Conservation (phyloP, 371 early-diverging fungal species). For the Entomophthora muscae region DNA sequence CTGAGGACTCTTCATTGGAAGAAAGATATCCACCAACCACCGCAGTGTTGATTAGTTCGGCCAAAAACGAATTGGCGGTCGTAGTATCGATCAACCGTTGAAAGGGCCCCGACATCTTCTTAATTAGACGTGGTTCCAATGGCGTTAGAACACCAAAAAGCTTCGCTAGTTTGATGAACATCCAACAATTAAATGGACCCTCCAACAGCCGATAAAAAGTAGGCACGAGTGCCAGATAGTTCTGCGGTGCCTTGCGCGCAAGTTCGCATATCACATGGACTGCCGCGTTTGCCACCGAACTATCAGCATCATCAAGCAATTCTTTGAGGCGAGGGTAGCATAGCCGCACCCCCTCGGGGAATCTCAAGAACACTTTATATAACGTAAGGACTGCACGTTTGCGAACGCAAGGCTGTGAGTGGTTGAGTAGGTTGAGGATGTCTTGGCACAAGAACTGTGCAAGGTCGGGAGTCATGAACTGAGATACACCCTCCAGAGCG, state of each 20-base stretch:
- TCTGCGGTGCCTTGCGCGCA: conserved; percentile 73
- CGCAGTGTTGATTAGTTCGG: conserved; percentile 87
- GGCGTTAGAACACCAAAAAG: conserved; percentile 86
- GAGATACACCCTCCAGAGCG: conserved; percentile 76
- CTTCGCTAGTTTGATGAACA: conserved; percentile 94
- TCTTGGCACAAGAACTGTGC: conserved; percentile 81
- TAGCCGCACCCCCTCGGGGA: conserved; percentile 71
- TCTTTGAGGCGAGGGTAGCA: conserved; percentile 79
- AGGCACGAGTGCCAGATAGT: conserved; percentile 84
- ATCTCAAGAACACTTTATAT: conserved; percentile 75
- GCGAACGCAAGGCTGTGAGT: conserved; percentile 79
- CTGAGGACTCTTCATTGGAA: conserved; percentile 29
- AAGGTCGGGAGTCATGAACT: conserved; percentile 79
- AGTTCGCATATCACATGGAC: conserved; percentile 92
- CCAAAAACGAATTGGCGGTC: conserved; percentile 79
- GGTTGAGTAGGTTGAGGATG: conserved; percentile 66
- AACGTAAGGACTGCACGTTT: conserved; percentile 77
- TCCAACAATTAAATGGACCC: conserved; percentile 86
- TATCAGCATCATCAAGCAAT: conserved; percentile 79
- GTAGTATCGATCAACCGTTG: conserved; percentile 72
- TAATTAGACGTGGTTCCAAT: conserved; percentile 78
- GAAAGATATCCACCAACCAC: conserved; percentile 76
- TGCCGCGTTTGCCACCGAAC: conserved; percentile 76
- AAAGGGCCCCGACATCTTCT: conserved; percentile 72
- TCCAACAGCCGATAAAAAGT: conserved; percentile 78